Conservation (phyloP, 1,284 basidiomycete species). For the Moesziomyces sp. region DNA sequence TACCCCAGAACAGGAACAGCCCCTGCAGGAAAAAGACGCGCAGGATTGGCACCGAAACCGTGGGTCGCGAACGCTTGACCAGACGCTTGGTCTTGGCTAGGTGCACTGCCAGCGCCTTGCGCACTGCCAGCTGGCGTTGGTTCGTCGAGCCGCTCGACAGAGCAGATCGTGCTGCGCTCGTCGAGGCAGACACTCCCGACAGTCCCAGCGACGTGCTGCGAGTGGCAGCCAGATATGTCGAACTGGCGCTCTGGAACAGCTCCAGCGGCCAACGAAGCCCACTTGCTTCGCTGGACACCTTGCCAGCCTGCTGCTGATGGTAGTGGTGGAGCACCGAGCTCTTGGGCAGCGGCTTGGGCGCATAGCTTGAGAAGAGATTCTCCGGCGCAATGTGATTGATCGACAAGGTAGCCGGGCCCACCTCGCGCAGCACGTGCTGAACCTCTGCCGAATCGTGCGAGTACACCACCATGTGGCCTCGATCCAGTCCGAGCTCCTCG, state of each 20-base stretch:
- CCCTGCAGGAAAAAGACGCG: constrained; percentile 30
- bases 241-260: constrained; percentile 9
- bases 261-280: constrained; percentile 15
- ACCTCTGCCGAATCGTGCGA: constrained; percentile 23
- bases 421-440: constrained; percentile 17
- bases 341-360: neutral
- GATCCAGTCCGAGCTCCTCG: constrained; percentile 8
- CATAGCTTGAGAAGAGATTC: constrained; percentile 29
- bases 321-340: constrained; percentile 8
- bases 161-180: constrained; percentile 2
- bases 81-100: constrained; percentile 15
- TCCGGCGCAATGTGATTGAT: constrained; percentile 25
- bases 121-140: constrained; percentile 7
- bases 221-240: constrained; percentile 4
- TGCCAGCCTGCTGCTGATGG: neutral
- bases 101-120: constrained; percentile 13
- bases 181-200: constrained; percentile 6
- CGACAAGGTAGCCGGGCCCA: constrained; percentile 9
- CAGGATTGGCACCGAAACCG: constrained; percentile 8
- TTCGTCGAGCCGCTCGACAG: constrained; percentile 6
- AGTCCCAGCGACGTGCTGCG: constrained; percentile 13
- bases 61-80: constrained; percentile 9
- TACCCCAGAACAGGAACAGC: constrained; percentile 25
- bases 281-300: neutral
- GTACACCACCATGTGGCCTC: constrained; percentile 18